Base-by-base conservation (phyloP, 2,329 filamentous ascomycete species). In the Phyllosticta paracitricarpa region DNA sequence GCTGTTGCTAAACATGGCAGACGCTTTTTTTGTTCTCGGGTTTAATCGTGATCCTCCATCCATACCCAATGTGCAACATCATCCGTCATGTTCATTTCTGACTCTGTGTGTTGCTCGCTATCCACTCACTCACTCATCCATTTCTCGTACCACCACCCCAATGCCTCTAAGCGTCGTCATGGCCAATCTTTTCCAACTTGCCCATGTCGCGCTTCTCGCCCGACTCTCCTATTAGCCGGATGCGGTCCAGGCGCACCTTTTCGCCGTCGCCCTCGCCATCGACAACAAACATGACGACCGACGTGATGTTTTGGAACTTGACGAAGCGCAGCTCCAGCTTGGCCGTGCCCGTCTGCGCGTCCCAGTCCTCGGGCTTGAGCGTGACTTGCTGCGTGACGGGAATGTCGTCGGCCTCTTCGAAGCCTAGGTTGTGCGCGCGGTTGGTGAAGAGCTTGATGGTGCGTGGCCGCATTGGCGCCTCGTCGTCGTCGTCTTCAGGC, bases 231-330 rank as follows among this genome's bases (percentile, higher is more conserved):
- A 97, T 86, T 61, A 97, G 79, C 67, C 85, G 82, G 66, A 94
- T 76, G 58, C 89, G 82, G 75, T 94, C 89, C 57, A 99, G 75
- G 61, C 94, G 86, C 62, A 94, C 87, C 79, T 89, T 92, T 72
- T 97, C 92, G 53, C 87, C 84, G 58, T 90, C 87, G 60, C 93
- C 89, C 2, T 91, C 92, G 3, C 76, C 78, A 71, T 95, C 87
- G 59, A 89, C 89, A 35, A 99, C 86, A 73, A 97, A 99, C 10
- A 99, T 68, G 19, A 96, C 88, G 68, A 99, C 72, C 64, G 87
- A 94, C 63, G 85, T 88, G 59, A 97, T 89, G 71, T 91, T 95
- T 77, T 97, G 94, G 80, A 97, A 99, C 78, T 97, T 97, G 76
- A 99, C 94, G 70, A 93, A 97, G 14, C 92, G 89, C 68, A 97